These are phyloP conservation scores for Sphagnum contortum DNA, from an alignment of 225 moss, liverwort and hornwort species.

Conservation along the genomic window DNA sequence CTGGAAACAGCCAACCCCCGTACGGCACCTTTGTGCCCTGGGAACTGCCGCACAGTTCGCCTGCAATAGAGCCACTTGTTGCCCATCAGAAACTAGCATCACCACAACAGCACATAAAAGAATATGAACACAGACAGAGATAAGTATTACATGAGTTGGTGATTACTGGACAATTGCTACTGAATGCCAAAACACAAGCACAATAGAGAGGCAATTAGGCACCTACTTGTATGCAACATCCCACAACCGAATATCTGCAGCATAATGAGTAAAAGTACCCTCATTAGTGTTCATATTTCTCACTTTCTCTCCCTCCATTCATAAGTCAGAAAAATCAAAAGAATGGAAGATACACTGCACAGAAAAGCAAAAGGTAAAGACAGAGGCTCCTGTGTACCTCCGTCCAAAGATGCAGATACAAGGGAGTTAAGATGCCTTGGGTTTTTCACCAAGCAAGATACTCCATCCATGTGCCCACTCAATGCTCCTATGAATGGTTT, in stretches of 20 bases:
- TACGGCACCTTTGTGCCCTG: conserved; percentile 82
- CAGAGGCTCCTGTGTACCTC: conserved; percentile 38
- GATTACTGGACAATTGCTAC: too few relatives aligned
- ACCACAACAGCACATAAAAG: background rate
- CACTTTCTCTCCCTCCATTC: background rate
- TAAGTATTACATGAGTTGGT: too few relatives aligned
- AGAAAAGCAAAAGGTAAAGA: background rate
- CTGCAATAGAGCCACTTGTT: conserved; percentile 17
- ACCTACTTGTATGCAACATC: conserved; percentile 64
- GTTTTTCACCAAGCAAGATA: conserved; percentile 78
- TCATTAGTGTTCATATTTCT: background rate
- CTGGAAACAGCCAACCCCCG: conserved; percentile 78
- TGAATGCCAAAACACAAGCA: too few relatives aligned
- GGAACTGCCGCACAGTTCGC: conserved; percentile 67
- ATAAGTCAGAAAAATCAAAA: background rate
- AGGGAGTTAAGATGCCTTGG: conserved; percentile 76
- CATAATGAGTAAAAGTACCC: background rate
- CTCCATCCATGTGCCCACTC: conserved; percentile 74
- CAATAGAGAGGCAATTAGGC: background rate
- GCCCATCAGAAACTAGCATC: background rate
- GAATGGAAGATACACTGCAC: background rate
- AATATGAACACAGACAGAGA: background rate
- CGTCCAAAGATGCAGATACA: conserved; percentile 88
- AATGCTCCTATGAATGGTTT: conserved; percentile 88
- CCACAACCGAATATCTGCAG: conserved; percentile 93